Conservation (phyloP, 2,329 filamentous ascomycete species). For the Exserohilum rostratum region DNA sequence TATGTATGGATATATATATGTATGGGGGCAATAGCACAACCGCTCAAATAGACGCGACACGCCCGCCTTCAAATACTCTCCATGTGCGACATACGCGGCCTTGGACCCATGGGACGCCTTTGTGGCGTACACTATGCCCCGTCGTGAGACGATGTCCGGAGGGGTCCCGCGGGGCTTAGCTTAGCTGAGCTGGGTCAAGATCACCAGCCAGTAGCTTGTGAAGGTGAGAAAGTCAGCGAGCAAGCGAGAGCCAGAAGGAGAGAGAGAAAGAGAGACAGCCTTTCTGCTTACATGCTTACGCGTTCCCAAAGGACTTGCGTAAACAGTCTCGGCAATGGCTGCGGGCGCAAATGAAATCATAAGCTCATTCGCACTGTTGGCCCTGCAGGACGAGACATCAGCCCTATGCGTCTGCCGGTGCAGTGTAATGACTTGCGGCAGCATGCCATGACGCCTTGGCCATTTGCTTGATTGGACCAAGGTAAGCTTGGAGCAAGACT, state of each 20-base stretch:
- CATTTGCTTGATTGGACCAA: not conserved
- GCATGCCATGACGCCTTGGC: not conserved
- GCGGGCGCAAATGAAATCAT: not conserved
- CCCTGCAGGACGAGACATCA: constrained; percentile 19
- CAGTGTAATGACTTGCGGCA: not conserved
- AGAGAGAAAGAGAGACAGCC: not conserved
- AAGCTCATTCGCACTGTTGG: constrained; percentile 12
- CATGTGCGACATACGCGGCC: constrained; percentile 15
- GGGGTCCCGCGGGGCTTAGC: constrained; percentile 21
- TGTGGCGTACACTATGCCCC: constrained; percentile 1
- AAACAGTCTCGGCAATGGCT: constrained; percentile 6
- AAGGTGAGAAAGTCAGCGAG: not conserved
- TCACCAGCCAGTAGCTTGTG: not conserved
- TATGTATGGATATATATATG: not conserved
- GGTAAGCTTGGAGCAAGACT: not conserved
- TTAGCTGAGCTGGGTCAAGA: constrained; percentile 1
- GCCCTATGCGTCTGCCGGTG: constrained; percentile 9
- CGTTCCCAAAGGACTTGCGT: constrained; percentile 13
- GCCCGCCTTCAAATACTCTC: constrained; percentile 15
- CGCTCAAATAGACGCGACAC: constrained; percentile 56
- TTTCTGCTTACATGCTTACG: constrained; percentile 19
- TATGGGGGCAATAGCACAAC: not conserved
- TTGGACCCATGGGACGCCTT: constrained; percentile 7
- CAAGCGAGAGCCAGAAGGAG: not conserved
- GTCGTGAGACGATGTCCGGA: constrained; percentile 12